Evolutionary conservation across 495 filamentous ascomycete species (phyloP).

Genomic region (Aspergillus indologenus): DNA sequence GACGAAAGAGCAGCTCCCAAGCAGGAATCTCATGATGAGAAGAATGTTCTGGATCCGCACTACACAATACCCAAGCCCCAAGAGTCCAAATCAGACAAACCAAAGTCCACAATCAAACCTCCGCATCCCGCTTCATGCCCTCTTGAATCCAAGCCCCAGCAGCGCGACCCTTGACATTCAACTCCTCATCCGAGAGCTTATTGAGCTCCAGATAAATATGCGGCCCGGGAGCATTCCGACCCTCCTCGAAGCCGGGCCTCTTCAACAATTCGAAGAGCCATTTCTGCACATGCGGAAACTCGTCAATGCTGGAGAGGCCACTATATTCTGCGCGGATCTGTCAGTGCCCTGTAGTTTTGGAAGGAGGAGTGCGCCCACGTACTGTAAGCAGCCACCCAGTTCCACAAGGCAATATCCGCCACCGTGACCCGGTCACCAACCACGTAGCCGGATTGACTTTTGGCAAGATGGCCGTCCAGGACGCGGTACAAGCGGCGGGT

Average conservation of each 20-base stretch:
- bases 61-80: too few species aligned
- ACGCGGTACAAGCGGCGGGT: constrained; percentile 5
- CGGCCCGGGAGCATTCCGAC: not conserved
- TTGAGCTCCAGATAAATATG: constrained; percentile 3
- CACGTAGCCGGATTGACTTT: not conserved
- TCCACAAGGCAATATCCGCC: constrained; percentile 4
- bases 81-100: too few species aligned
- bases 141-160: constrained; percentile 1
- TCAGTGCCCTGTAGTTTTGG: not conserved
- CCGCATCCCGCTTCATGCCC: not conserved
- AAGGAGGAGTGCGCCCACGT: not conserved
- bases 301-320: constrained; percentile 3
- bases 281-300: not conserved
- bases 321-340: not conserved
- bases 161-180: not conserved
- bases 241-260: not conserved
- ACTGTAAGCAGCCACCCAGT: constrained; percentile 5
- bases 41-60: too few species aligned
- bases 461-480: not conserved
- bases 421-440: constrained; percentile 6
- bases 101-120: too few species aligned
- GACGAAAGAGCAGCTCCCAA: too few species aligned
- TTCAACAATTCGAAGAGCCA: not conserved
- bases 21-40: too few species aligned
- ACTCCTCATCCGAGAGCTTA: constrained; percentile 2